A percentile compares a stretch with the other conserved stretches of the same genome.
Evolutionary conservation across 495 filamentous ascomycete species (phyloP).

Genomic region (Oidiodendron maius): DNA sequence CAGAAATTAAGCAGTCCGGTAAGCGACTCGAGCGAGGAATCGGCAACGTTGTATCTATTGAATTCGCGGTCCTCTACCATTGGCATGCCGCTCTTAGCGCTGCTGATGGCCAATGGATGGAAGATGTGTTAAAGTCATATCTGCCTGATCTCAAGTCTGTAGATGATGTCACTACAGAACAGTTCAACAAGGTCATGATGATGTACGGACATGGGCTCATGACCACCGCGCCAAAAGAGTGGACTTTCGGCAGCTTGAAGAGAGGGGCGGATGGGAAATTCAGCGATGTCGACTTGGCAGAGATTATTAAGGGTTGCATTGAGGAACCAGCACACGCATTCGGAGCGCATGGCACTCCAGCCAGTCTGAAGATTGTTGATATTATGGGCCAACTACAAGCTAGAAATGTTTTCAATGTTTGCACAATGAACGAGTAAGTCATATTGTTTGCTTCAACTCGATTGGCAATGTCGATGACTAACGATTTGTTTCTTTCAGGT

Average conservation of each 20-base stretch:
- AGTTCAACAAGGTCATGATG: not conserved
- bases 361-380: conserved; percentile 67
- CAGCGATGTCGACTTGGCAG: conserved; percentile 61
- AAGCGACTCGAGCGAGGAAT: conserved; percentile 59
- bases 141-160: conserved; percentile 34
- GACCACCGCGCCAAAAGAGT: conserved; percentile 38
- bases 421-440: conserved; percentile 30
- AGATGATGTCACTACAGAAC: conserved; percentile 38
- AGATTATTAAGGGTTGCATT: conserved; percentile 60
- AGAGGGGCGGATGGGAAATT: conserved; percentile 55
- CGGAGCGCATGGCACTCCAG: conserved; percentile 70
- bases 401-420: conserved; percentile 43
- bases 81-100: conserved; percentile 75
- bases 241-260: conserved; percentile 58
- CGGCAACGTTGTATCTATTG: conserved; percentile 71
- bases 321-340: conserved; percentile 59
- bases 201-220: not conserved
- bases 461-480: not conserved
- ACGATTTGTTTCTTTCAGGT: conserved; percentile 65
- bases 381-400: conserved; percentile 81
- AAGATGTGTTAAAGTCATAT: conserved; percentile 36
- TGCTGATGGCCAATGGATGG: conserved; percentile 69
- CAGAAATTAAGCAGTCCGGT: conserved; percentile 33
- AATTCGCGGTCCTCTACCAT: conserved; percentile 69
- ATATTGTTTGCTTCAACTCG: not conserved